phyloP scores from a whole-genome alignment of 495 filamentous ascomycete species.

The Terfezia claveryi region DNA sequence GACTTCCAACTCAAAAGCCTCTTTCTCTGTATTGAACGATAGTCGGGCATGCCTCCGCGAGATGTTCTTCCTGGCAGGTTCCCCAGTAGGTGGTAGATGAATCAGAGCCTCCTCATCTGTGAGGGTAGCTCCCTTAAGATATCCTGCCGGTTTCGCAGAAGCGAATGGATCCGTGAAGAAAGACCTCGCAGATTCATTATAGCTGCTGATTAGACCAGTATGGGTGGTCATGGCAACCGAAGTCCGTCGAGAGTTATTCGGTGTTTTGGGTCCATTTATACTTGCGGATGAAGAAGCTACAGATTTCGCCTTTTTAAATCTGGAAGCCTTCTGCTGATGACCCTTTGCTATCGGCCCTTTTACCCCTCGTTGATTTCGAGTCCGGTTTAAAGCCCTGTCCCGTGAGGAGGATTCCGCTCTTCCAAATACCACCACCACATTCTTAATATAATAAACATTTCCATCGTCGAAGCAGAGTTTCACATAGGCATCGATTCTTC shows the following conservation, averaged over 20 bases:
- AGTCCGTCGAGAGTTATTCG: background rate
- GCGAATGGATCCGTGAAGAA: background rate
- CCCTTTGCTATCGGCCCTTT: background rate
- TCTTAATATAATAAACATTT: slow-evolving; percentile 19
- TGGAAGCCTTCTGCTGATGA: background rate
- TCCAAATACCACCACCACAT: slow-evolving; percentile 13
- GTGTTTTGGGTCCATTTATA: background rate
- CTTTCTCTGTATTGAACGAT: slow-evolving; percentile 49
- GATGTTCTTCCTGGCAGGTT: slow-evolving; percentile 34
- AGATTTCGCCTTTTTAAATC: slow-evolving; percentile 1
- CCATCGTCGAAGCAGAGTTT: slow-evolving; percentile 18
- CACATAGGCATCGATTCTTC: slow-evolving; percentile 14
- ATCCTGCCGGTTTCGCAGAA: background rate
- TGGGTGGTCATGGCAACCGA: background rate
- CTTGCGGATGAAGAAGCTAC: slow-evolving; percentile 1
- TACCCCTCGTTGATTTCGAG: background rate
- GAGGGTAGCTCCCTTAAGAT: background rate
- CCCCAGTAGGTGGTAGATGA: slow-evolving; percentile 7
- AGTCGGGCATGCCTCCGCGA: slow-evolving; percentile 74
- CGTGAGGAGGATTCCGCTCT: slow-evolving; percentile 11
- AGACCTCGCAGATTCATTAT: background rate
- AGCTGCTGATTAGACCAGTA: background rate
- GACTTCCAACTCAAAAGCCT: slow-evolving; percentile 57
- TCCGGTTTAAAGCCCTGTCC: slow-evolving; percentile 3
- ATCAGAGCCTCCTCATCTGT: slow-evolving; percentile 13